Percentiles rank a stretch among this genome's conserved stretches.
Evolutionary conservation across 768 basidiomycete genomes (phyloP).

Genomic region (Boletus pseudo-olivaceus): DNA sequence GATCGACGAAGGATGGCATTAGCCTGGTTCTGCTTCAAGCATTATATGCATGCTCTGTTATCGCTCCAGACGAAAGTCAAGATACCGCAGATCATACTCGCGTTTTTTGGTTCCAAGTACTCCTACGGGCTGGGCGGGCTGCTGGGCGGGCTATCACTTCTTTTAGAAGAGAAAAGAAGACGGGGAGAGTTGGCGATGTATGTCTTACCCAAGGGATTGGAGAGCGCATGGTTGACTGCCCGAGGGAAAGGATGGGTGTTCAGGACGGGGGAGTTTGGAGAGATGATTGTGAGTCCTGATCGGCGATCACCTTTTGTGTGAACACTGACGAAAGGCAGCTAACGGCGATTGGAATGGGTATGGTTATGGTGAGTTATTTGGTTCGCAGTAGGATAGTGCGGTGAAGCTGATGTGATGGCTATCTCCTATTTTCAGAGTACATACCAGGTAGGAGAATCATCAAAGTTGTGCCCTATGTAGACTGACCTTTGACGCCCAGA

Average conservation of each 20-base stretch:
- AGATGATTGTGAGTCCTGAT: constrained; percentile 49
- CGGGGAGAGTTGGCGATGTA: constrained; percentile 92
- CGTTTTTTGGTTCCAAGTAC: constrained; percentile 60
- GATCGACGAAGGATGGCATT: neutral
- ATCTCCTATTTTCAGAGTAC: constrained; percentile 46
- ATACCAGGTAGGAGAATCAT: constrained; percentile 55
- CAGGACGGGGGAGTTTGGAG: constrained; percentile 65
- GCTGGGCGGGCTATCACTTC: constrained; percentile 68
- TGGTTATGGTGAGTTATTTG: constrained; percentile 71
- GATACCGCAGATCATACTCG: constrained; percentile 46
- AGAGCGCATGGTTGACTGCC: constrained; percentile 84
- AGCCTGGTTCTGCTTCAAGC: constrained; percentile 68
- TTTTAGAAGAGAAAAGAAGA: constrained; percentile 86
- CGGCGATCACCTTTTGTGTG: neutral
- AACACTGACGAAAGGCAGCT: constrained; percentile 34
- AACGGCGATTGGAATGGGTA: constrained; percentile 78
- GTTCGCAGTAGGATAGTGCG: neutral
- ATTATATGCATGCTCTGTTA: constrained; percentile 52
- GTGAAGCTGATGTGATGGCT: constrained; percentile 5
- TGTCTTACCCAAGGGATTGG: constrained; percentile 82
- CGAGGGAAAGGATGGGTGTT: constrained; percentile 74
- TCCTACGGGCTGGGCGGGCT: constrained; percentile 77
- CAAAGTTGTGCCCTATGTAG: neutral
- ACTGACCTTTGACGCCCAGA: constrained; percentile 29
- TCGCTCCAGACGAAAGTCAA: constrained; percentile 33